phyloP scores from a whole-genome alignment of 805 yeast species.

The Yarrowia sp. region DNA sequence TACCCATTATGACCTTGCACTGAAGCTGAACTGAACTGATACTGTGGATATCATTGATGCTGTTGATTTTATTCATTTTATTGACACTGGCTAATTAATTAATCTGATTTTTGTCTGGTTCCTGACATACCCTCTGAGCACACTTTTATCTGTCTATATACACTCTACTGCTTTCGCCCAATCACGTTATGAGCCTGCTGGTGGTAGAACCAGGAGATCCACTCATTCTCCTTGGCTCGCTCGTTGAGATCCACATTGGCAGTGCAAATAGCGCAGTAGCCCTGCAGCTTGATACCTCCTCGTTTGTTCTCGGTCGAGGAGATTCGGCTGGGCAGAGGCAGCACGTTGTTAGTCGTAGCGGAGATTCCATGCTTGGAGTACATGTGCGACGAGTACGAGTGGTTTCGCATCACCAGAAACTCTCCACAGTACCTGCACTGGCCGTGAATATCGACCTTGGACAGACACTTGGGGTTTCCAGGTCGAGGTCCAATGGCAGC shows the following conservation, averaged over 20 bases:
- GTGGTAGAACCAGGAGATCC: slow-evolving; percentile 25
- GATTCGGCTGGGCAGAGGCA: neutral
- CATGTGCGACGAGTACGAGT: slow-evolving; percentile 27
- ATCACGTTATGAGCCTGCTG: slow-evolving; percentile 23
- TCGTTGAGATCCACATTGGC: slow-evolving; percentile 11
- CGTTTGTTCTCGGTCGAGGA: neutral
- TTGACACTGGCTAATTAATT: no score
- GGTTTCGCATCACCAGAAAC: slow-evolving; percentile 25
- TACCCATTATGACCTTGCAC: no score
- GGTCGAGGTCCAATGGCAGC: neutral
- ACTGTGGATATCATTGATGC: no score
- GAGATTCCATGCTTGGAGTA: slow-evolving; percentile 17
- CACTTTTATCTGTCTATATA: neutral
- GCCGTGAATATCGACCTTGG: neutral
- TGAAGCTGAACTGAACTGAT: no score
- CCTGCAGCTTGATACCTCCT: slow-evolving; percentile 6
- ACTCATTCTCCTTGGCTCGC: slow-evolving; percentile 21
- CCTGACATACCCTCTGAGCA: no score
- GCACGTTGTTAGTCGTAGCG: slow-evolving; percentile 22
- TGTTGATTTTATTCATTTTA: no score
- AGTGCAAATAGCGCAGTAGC: slow-evolving; percentile 6
- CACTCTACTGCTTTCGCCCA: slow-evolving; percentile 1
- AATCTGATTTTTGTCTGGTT: no score
- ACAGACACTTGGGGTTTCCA: slow-evolving; percentile 11
- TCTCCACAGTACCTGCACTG: slow-evolving; percentile 24